Evolutionary conservation across 2,329 filamentous ascomycete genomes (phyloP), one percentile per base, ranked within the genome.

Genomic region (Thielaviopsis ethacetica): DNA sequence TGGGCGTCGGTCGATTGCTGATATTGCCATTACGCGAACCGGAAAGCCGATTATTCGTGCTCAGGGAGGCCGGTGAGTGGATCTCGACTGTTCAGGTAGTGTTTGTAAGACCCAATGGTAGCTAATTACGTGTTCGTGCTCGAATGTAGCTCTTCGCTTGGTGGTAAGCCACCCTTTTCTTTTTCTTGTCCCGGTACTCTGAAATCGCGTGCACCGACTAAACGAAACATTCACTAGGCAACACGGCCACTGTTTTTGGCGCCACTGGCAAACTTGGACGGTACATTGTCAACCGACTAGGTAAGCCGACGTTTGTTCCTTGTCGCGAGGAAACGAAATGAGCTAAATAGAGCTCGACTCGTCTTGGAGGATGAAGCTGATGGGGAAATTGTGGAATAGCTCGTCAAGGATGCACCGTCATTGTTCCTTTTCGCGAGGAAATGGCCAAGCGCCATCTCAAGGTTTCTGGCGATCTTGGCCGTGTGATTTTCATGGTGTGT

Each of bases 401-500:
- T 66, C 85, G 88, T 63, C 83, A 90, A 75, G 93, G 93, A 84
- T 95, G 89, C 73, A 95, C 86, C 47, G 93, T 98, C 49, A 83
- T 98, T 62, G 73, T 97, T 62, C 93, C 93, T 55, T 98, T 83
- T 78, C 85, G 93, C 53, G 93, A 98, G 76, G 93, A 97, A 74
- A 97, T 96, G 91, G 78, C 86, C 66, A 97, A 97, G 80, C 85
- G 93, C 66, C 91, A 97, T 75, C 77, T 98, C 68, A 97, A 97
- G 76, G 84, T 95, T 61, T 80, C 89, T n/a, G 93, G 93, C 73
- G 93, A 98, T 73, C 78, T 98, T 62, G 93, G 93, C 63, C 82
- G 88, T 66, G 81, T 98, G 59, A 76, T 86, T 66, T 97, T 98
- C 72, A 78, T 95, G 67, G 87, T 91, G 73, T 62, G 77, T 68